Conservation (phyloP, 2,329 filamentous ascomycete genomes). For the Nigrograna mackinnonii region DNA sequence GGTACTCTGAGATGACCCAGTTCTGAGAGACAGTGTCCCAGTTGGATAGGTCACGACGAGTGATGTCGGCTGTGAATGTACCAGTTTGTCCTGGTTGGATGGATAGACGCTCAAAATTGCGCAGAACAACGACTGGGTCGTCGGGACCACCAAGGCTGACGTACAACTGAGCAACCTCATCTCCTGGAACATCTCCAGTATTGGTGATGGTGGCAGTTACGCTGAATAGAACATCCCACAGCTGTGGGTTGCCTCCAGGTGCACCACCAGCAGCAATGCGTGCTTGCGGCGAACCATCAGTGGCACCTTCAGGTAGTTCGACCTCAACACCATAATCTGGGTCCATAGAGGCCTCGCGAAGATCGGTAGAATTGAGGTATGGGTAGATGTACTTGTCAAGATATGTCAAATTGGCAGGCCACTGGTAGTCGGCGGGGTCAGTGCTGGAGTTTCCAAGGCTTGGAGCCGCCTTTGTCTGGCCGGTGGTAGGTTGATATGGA, state of each 20-base stretch:
- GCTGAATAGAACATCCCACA: slow-evolving; percentile 72
- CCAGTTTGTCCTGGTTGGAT: slow-evolving; percentile 70
- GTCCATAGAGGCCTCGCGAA: slow-evolving; percentile 61
- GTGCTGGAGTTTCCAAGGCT: slow-evolving; percentile 67
- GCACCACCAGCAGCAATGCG: slow-evolving; percentile 67
- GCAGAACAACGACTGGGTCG: slow-evolving; percentile 68
- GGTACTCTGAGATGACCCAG: slow-evolving; percentile 69
- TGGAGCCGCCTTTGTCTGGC: slow-evolving; percentile 66
- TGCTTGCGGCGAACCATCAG: slow-evolving; percentile 61
- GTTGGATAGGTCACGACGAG: slow-evolving; percentile 80
- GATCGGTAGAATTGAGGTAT: slow-evolving; percentile 67
- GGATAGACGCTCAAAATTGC: slow-evolving; percentile 78
- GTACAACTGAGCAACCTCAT: slow-evolving; percentile 77
- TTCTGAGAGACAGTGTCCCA: slow-evolving; percentile 83
- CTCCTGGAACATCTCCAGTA: slow-evolving; percentile 66
- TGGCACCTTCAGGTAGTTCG: slow-evolving; percentile 61
- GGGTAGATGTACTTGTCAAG: slow-evolving; percentile 69
- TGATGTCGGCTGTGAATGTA: slow-evolving; percentile 70
- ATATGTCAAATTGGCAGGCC: slow-evolving; percentile 62
- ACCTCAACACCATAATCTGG: slow-evolving; percentile 63
- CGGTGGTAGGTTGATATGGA: slow-evolving; percentile 63
- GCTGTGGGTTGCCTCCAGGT: slow-evolving; percentile 61
- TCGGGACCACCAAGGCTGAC: slow-evolving; percentile 77
- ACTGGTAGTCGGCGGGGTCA: slow-evolving; percentile 67
- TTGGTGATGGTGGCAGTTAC: slow-evolving; percentile 72